Percentiles rank a stretch among this genome's conserved stretches.
These are phyloP conservation scores for Nitzschia inconspicua DNA, from an alignment of 108 stramenopile genomes.

Conservation along the genomic window DNA sequence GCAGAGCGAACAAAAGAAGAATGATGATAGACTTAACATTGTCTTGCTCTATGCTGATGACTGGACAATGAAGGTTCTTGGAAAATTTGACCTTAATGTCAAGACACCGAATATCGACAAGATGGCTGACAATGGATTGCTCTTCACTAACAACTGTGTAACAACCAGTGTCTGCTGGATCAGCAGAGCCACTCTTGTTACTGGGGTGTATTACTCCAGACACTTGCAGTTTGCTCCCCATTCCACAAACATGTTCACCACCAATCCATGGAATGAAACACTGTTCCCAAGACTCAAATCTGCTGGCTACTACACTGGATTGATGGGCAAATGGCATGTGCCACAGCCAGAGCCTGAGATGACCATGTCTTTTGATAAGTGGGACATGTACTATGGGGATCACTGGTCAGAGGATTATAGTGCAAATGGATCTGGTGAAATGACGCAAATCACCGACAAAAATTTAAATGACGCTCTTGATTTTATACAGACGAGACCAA, in stretches of 20 bases:
- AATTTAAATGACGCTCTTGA: conserved; percentile 61
- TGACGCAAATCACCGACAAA: conserved; percentile 55
- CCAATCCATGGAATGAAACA: conserved; percentile 58
- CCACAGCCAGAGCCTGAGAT: conserved; percentile 6
- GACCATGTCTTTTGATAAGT: conserved; percentile 24
- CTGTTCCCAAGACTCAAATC: conserved; percentile 46
- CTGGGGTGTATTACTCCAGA: conserved; percentile 58
- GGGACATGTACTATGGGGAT: conserved; percentile 31
- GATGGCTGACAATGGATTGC: conserved; percentile 69
- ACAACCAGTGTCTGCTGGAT: conserved; percentile 84
- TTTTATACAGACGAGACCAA: conserved; percentile 39
- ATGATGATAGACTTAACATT: conserved; percentile 42
- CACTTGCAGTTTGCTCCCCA: conserved; percentile 26
- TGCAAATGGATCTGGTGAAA: background rate
- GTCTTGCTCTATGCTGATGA: conserved; percentile 60
- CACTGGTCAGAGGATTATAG: conserved; percentile 30
- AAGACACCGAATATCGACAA: conserved; percentile 60
- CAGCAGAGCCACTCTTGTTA: conserved; percentile 64
- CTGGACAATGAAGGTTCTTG: conserved; percentile 42
- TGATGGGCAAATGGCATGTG: conserved; percentile 72
- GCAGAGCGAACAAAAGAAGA: too few species aligned
- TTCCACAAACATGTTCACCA: conserved; percentile 13
- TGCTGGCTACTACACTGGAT: conserved; percentile 67
- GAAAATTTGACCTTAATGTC: conserved; percentile 33
- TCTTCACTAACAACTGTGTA: conserved; percentile 78